Conservation (phyloP, 306 rosid genomes). For the cucumber (Cucumis sativus) region Cucumber_9930_V3 NC_026658.2:14222501-14223000, state of each 20-base stretch:
- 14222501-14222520: constrained; percentile 99
- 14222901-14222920: constrained; percentile 70
- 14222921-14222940: constrained; percentile 92
- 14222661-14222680: constrained; percentile 70
- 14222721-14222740: constrained; percentile 61
- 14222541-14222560: constrained; percentile 49
- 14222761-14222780: constrained; percentile 40
- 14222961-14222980: constrained; percentile 22
- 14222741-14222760: constrained; percentile 27
- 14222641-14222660: constrained; percentile 78
- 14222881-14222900: constrained; percentile 45
- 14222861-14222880: constrained; percentile 46
- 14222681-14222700: constrained; percentile 63
- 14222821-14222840: constrained; percentile 59
- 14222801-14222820: constrained; percentile 65
- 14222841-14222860: constrained; percentile 72
- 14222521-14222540: constrained; percentile 95
- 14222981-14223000: constrained; percentile 15
- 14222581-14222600: neutral
- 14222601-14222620: constrained; percentile 24
- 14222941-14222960: constrained; percentile 69
- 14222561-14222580: neutral
- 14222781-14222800: constrained; percentile 51
- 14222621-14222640: constrained; percentile 75
- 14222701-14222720: constrained; percentile 36